A percentile compares a stretch with the other conserved stretches of the same genome.
Evolutionary conservation across 108 stramenopile genomes (phyloP).

Genomic region (Hondaea fermentalgiana): DNA sequence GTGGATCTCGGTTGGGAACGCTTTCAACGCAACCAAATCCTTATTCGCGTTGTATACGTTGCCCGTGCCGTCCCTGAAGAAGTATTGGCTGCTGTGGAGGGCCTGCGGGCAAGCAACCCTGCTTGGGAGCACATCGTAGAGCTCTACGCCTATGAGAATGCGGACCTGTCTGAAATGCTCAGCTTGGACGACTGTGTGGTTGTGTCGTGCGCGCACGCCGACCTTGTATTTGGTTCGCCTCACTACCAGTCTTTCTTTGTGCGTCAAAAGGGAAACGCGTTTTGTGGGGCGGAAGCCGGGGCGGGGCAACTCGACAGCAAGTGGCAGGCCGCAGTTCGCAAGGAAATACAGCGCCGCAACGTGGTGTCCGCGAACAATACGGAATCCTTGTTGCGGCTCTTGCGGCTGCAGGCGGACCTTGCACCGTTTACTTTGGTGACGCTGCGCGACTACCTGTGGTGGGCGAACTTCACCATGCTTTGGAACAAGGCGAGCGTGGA

Average conservation of each 20-base stretch:
- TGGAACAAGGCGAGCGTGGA: background rate
- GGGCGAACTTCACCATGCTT: background rate
- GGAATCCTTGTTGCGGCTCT: background rate
- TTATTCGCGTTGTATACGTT: background rate
- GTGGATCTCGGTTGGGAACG: background rate
- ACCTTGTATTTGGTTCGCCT: background rate
- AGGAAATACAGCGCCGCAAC: background rate
- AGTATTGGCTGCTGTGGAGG: background rate
- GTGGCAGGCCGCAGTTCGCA: background rate
- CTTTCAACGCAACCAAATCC: background rate
- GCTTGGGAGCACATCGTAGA: background rate
- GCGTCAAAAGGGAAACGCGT: background rate
- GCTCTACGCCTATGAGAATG: background rate
- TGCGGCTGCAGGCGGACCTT: background rate
- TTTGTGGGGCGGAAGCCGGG: background rate
- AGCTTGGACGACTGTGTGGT: background rate
- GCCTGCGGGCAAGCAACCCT: background rate
- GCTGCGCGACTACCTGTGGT: background rate
- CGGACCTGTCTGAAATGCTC: background rate
- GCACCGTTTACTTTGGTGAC: background rate
- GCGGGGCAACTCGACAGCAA: background rate
- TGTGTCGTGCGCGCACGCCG: background rate
- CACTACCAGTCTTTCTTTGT: background rate
- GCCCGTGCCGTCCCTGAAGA: background rate
- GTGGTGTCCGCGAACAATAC: background rate